These are phyloP conservation scores for Neocatenulostroma microsporum DNA, from an alignment of 2,329 filamentous ascomycete species.

Conservation along the genomic window DNA sequence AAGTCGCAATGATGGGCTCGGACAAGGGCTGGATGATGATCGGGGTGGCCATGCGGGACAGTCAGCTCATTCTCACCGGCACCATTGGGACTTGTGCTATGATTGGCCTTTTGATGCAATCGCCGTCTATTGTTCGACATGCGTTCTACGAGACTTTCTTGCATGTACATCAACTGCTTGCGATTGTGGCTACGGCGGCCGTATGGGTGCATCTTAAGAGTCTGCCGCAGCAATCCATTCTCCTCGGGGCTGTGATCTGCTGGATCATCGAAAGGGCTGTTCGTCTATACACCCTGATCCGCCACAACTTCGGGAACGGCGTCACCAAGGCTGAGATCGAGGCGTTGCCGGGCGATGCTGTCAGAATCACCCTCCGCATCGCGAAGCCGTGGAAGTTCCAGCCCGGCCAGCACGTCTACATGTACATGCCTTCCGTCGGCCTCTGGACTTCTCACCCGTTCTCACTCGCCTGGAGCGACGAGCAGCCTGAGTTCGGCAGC, in stretches of 20 bases:
- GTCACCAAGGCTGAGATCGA: conserved; percentile 64
- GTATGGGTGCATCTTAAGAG: conserved; percentile 59
- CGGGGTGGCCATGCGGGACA: conserved; percentile 30
- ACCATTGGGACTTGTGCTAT: conserved; percentile 56
- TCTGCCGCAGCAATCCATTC: conserved; percentile 52
- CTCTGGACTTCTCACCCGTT: conserved; percentile 72
- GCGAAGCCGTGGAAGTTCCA: conserved; percentile 68
- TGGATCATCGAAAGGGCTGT: conserved; percentile 59
- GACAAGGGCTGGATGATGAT: conserved; percentile 46
- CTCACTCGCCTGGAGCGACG: conserved; percentile 69
- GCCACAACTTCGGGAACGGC: conserved; percentile 58
- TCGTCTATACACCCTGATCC: conserved; percentile 54
- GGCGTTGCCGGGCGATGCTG: conserved; percentile 66
- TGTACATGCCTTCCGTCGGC: conserved; percentile 67
- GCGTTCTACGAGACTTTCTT: conserved; percentile 76
- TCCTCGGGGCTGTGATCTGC: conserved; percentile 55
- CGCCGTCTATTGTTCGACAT: conserved; percentile 62
- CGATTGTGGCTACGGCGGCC: conserved; percentile 52
- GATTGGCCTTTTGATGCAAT: conserved; percentile 57
- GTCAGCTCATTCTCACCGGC: conserved; percentile 52
- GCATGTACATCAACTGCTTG: conserved; percentile 59
- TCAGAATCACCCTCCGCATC: conserved; percentile 65
- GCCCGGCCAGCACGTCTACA: conserved; percentile 69
- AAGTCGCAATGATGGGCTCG: conserved; percentile 32
- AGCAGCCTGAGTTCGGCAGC: conserved; percentile 34